These are phyloP conservation scores for Herpetospermum pedunculosum DNA, from an alignment of 306 rosid species.

Conservation along the genomic window DNA sequence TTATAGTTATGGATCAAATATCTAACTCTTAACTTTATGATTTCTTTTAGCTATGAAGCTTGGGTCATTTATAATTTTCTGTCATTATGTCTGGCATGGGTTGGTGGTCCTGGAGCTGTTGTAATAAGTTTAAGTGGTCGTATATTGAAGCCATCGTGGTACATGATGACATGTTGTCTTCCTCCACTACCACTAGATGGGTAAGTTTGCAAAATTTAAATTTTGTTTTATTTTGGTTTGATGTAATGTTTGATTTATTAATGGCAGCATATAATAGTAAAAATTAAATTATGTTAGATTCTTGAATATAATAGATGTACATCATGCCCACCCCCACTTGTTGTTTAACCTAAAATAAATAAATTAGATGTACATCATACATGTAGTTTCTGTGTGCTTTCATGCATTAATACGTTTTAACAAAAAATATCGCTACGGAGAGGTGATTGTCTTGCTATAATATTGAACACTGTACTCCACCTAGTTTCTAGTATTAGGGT, in stretches of 20 bases:
- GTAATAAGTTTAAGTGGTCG: constrained; percentile 85
- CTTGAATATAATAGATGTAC: background rate
- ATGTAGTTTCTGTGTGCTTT: background rate
- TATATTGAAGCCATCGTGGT: constrained; percentile 73
- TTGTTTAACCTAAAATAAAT: too few species aligned
- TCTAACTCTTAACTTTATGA: background rate
- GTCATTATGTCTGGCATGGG: constrained; percentile 93
- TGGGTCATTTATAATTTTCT: constrained; percentile 94
- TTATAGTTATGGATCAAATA: background rate
- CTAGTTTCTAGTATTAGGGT: background rate
- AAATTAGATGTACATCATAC: too few species aligned
- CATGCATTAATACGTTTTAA: background rate
- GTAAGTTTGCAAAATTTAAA: constrained; percentile 26
- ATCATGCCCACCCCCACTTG: too few species aligned
- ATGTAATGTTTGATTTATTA: background rate
- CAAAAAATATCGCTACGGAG: background rate
- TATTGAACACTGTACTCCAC: background rate
- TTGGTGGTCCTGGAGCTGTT: constrained; percentile 98
- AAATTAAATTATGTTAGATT: background rate
- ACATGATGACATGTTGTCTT: constrained; percentile 83
- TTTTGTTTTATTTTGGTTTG: background rate
- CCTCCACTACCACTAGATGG: constrained; percentile 91
- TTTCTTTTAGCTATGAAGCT: constrained; percentile 77
- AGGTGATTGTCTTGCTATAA: background rate
- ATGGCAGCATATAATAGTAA: background rate